Percentiles rank a stretch among this genome's conserved stretches.
Evolutionary conservation across 805 yeast genomes (phyloP).

Genomic region (Candida schatavii): DNA sequence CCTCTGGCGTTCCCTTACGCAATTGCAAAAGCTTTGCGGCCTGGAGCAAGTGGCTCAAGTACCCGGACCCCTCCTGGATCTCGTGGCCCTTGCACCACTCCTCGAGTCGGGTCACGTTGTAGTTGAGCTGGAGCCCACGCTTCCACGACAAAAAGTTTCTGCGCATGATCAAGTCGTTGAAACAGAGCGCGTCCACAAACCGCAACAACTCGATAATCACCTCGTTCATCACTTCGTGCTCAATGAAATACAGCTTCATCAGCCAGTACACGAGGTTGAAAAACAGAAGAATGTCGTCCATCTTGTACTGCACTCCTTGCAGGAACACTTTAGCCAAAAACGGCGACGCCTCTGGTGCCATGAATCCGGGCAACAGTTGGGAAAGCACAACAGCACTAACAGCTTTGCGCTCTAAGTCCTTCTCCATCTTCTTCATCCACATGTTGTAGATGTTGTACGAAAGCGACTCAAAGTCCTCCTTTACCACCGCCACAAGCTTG

Average conservation of each 20-base stretch:
- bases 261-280: conserved; percentile 91
- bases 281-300: conserved; percentile 91
- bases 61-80: conserved; percentile 79
- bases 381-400: conserved; percentile 93
- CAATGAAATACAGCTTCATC: conserved; percentile 86
- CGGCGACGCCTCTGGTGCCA: conserved; percentile 79
- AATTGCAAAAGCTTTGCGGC: conserved; percentile 91
- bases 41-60: conserved; percentile 83
- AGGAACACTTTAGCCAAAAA: conserved; percentile 81
- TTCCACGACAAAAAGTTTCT: conserved; percentile 95
- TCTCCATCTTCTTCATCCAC: conserved; percentile 96
- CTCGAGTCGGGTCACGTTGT: conserved; percentile 92
- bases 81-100: conserved; percentile 98
- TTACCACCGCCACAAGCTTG: conserved; percentile 83
- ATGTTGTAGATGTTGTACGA: conserved; percentile 92
- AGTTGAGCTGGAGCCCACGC: conserved; percentile 93
- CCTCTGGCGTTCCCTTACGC: conserved; percentile 84
- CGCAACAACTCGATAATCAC: conserved; percentile 80
- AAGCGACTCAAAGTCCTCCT: conserved; percentile 89
- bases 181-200: conserved; percentile 88
- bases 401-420: conserved; percentile 84
- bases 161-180: conserved; percentile 93
- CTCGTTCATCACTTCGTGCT: conserved; percentile 76
- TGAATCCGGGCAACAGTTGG: conserved; percentile 94
- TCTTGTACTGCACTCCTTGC: conserved; percentile 68